These are phyloP conservation scores for Nigrospora osmanthi DNA, from an alignment of 2,329 filamentous ascomycete genomes.

Conservation along the genomic window DNA sequence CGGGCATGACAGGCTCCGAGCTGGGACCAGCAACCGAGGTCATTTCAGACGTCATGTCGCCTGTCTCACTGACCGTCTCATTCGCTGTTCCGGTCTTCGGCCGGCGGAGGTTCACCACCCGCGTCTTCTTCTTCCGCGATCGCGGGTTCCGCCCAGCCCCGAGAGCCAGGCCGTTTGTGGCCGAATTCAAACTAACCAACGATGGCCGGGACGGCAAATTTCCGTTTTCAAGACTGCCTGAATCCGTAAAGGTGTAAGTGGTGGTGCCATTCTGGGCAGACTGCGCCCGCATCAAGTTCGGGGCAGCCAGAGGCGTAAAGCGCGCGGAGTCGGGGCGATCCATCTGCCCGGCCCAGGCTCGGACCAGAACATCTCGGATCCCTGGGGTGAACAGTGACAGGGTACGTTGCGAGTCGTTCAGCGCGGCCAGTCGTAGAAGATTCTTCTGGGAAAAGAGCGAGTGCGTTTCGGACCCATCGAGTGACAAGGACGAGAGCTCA, in stretches of 20 bases:
- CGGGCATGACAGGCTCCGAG: constrained; percentile 51
- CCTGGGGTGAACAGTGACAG: constrained; percentile 85
- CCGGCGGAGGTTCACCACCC: constrained; percentile 73
- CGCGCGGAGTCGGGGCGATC: constrained; percentile 56
- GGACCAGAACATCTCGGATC: constrained; percentile 84
- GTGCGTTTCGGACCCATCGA: constrained; percentile 77
- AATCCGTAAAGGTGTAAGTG: constrained; percentile 68
- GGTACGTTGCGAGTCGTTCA: constrained; percentile 84
- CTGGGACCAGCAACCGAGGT: constrained; percentile 50
- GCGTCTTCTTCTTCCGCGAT: constrained; percentile 71
- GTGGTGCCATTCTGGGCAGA: constrained; percentile 52
- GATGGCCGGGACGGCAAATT: constrained; percentile 63
- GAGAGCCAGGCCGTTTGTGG: constrained; percentile 54
- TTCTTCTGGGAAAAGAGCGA: constrained; percentile 96
- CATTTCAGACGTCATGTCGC: constrained; percentile 39
- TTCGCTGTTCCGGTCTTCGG: constrained; percentile 44
- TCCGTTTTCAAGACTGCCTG: constrained; percentile 54
- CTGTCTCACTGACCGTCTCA: constrained; percentile 42
- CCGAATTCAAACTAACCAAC: constrained; percentile 53
- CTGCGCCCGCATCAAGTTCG: constrained; percentile 53
- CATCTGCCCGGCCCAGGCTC: constrained; percentile 78
- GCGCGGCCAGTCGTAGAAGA: constrained; percentile 68
- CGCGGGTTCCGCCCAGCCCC: constrained; percentile 52
- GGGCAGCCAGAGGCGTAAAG: constrained; percentile 40
- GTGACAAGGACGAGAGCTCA: constrained; percentile 66